These are phyloP conservation scores for Solanum rostratum DNA, from an alignment of 257 asterid species.

Conservation along the genomic window DNA sequence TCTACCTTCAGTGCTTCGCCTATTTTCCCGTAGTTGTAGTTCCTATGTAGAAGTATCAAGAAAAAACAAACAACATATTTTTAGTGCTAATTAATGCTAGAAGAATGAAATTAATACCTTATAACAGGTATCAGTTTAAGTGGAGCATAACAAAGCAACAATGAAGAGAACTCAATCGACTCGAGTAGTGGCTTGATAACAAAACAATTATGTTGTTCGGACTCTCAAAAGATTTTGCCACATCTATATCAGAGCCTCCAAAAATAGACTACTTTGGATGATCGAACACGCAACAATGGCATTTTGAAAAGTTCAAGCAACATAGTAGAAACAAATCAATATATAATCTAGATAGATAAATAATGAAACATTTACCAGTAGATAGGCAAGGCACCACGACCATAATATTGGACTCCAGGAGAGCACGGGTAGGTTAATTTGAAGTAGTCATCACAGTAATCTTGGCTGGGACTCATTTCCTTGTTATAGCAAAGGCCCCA, in stretches of 20 bases:
- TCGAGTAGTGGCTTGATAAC: neutral
- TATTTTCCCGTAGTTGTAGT: conserved; percentile 48
- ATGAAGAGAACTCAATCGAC: neutral
- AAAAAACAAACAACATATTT: neutral
- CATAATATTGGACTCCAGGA: conserved; percentile 70
- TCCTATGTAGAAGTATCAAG: conserved; percentile 31
- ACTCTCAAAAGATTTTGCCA: neutral
- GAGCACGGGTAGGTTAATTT: conserved; percentile 46
- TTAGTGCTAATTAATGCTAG: neutral
- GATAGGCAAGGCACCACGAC: conserved; percentile 87
- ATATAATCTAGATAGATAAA: neutral
- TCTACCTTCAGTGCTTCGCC: conserved; percentile 68
- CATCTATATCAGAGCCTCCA: neutral
- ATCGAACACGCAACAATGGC: neutral
- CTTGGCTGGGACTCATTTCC: conserved; percentile 34
- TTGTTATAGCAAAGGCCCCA: conserved; percentile 88
- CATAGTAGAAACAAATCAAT: neutral
- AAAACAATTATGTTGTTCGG: neutral
- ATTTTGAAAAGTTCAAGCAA: neutral
- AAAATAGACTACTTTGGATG: neutral
- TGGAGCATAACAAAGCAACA: neutral
- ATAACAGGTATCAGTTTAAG: neutral
- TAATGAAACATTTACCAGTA: conserved; percentile 42
- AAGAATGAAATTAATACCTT: neutral
- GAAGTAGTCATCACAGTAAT: conserved; percentile 26